Conservation (phyloP, 192 early-diverging fungal species). For the Coemansia sp. region DNA sequence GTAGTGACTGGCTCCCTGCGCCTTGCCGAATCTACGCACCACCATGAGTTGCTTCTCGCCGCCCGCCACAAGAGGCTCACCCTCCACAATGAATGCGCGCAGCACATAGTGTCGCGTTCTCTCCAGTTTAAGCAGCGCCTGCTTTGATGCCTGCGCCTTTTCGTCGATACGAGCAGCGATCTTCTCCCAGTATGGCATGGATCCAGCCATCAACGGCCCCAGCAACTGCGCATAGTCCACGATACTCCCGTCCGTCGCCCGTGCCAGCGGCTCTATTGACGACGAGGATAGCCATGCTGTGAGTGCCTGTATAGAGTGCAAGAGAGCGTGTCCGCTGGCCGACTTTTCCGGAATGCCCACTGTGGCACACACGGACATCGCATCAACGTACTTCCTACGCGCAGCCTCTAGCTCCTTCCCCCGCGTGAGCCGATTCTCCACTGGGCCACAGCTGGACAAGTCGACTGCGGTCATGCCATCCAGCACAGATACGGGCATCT, state of each 20-base stretch:
- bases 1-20: slow-evolving; percentile 17
- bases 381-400: not conserved
- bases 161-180: slow-evolving; percentile 6
- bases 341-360: slow-evolving; percentile 6
- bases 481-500: slow-evolving; percentile 12
- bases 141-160: not conserved
- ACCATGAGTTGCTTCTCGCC: slow-evolving; percentile 6
- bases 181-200: not conserved
- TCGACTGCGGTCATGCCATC: not conserved
- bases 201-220: not conserved
- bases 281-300: slow-evolving; percentile 7
- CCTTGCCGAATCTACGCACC: slow-evolving; percentile 38
- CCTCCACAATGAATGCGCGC: slow-evolving; percentile 29
- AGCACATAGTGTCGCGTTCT: slow-evolving; percentile 21
- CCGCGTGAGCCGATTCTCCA: not conserved
- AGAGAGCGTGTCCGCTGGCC: not conserved
- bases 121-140: slow-evolving; percentile 1
- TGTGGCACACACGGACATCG: not conserved
- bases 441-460: not conserved
- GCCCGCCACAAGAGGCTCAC: not conserved
- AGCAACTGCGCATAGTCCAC: not conserved
- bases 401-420: not conserved
- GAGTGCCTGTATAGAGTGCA: slow-evolving; percentile 1
- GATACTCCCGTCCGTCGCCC: not conserved
- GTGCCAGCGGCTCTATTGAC: not conserved